A percentile compares a stretch with the other conserved stretches of the same genome.
Conservation (phyloP, 495 filamentous ascomycete genomes). For the Aspergillus kassunensis region DNA sequence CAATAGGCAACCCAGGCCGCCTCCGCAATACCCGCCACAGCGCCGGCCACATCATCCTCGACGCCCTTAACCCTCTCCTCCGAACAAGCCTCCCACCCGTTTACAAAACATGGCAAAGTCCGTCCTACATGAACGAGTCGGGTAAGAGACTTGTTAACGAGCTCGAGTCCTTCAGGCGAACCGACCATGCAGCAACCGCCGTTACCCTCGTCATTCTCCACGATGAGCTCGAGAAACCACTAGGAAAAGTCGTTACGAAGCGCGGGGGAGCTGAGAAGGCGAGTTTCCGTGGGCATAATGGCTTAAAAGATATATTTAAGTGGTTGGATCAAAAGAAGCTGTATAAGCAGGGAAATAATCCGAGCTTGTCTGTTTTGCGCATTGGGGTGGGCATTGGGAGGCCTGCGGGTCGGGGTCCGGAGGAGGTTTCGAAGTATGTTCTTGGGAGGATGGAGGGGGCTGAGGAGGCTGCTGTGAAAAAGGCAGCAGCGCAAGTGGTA, state of each 20-base stretch:
- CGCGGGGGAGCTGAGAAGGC: slow-evolving; percentile 48
- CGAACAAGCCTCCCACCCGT: slow-evolving; percentile 41
- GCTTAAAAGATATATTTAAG: slow-evolving; percentile 62
- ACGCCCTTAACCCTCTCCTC: slow-evolving; percentile 46
- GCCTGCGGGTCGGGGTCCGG: slow-evolving; percentile 53
- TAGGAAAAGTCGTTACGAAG: slow-evolving; percentile 62
- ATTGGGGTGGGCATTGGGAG: slow-evolving; percentile 73
- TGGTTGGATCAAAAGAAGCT: slow-evolving; percentile 38
- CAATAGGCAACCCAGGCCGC: slow-evolving; percentile 63
- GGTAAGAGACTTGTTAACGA: slow-evolving; percentile 45
- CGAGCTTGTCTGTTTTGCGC: slow-evolving; percentile 39
- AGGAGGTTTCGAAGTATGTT: slow-evolving; percentile 63
- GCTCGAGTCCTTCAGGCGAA: slow-evolving; percentile 28
- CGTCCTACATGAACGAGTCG: slow-evolving; percentile 71
- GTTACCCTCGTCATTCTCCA: slow-evolving; percentile 68
- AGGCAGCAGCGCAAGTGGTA: slow-evolving; percentile 48
- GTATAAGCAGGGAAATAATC: slow-evolving; percentile 15
- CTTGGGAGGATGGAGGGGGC: slow-evolving; percentile 53
- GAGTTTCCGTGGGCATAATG: slow-evolving; percentile 70
- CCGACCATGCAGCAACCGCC: slow-evolving; percentile 2
- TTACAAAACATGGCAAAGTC: slow-evolving; percentile 65
- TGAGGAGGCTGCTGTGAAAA: slow-evolving; percentile 48
- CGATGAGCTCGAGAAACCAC: slow-evolving; percentile 71
- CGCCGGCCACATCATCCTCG: slow-evolving; percentile 70
- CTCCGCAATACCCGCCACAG: slow-evolving; percentile 74